Evolutionary conservation across 1,284 basidiomycete species (phyloP), one percentile per base, ranked within the genome.

Genomic region (Vanrija sp.): DNA sequence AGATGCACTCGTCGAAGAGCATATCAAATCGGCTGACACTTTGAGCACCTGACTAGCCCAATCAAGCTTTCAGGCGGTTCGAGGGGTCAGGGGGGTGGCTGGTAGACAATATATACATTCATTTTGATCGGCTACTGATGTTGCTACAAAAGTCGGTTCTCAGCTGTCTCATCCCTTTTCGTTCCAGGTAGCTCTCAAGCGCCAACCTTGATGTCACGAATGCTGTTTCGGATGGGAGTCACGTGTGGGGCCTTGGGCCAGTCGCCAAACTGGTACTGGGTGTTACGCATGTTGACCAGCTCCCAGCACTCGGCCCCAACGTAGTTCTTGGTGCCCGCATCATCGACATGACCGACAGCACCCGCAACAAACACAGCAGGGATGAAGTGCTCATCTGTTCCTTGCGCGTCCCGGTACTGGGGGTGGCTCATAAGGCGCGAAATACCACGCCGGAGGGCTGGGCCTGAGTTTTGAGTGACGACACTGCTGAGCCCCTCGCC

Each of bases 231-330:
- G 10, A 28, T 6, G 28, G 6, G 3, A 4, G 28, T 28, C 28
- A 4, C 28, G 10, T 28, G 28, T 6, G 28, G 28, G 3, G 28
- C 28, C 28, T 28, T 28, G 28, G 60, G 60, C 61, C 61, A 63
- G 29, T 60, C 58, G 0, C 61, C 61, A 40, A 63, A 60, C 51
- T 63, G 61, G 55, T 60, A 63, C 38, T 63, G 61, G 25, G 55
- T 52, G 34, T 66, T 67, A 34, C 63, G 54, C 64, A 66, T 66
- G 51, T 66, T 65, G 18, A 62, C 44, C 21, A 67, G 55, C 46
- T 69, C 67, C 63, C 65, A 69, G 50, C 60, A 63, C 50, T 69
- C 67, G 16, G 66, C 67, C 16, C 56, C 58, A 16, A 58, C 61
- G 28, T 53, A 59, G 54, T 69, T 69, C n/a, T 43, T 52, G 45